Evolutionary conservation across 768 basidiomycete genomes (phyloP).

Genomic region (Leucosporidium creatinivorum): DNA sequence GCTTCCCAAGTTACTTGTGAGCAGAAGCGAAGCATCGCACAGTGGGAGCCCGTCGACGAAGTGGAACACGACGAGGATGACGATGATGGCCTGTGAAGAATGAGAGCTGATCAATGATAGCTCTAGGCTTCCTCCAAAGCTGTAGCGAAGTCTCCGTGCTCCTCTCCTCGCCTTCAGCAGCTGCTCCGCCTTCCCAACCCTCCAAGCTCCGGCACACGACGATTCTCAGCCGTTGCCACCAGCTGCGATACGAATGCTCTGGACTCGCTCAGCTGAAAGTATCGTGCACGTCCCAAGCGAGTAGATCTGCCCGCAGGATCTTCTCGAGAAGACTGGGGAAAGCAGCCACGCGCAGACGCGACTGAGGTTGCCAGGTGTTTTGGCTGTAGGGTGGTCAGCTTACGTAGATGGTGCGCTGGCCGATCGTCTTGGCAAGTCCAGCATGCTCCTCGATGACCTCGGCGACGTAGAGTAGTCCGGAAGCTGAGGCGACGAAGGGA

Average conservation of each 20-base stretch:
- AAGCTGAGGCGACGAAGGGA: slow-evolving; percentile 51
- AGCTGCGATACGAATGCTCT: no score
- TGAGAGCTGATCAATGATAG: neutral
- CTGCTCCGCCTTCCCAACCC: no score
- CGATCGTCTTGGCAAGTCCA: slow-evolving; percentile 67
- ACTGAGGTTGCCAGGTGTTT: neutral
- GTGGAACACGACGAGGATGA: slow-evolving; percentile 67
- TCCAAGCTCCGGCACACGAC: no score
- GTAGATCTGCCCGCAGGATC: no score
- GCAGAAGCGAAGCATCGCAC: neutral
- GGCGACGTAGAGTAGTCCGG: slow-evolving; percentile 68
- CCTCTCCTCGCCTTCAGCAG: no score
- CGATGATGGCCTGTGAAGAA: slow-evolving; percentile 59
- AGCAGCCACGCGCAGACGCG: neutral
- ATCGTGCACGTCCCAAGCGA: neutral
- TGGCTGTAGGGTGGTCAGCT: neutral
- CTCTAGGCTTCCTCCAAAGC: neutral
- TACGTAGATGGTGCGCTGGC: slow-evolving; percentile 58
- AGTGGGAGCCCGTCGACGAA: slow-evolving; percentile 73
- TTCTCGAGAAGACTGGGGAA: neutral
- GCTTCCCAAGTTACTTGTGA: neutral
- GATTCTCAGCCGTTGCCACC: no score
- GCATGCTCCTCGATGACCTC: slow-evolving; percentile 95
- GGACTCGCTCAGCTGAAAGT: no score
- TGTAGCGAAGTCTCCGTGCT: no score